A percentile compares a stretch with the other conserved stretches of the same genome.
phyloP scores from a whole-genome alignment of 2,329 filamentous ascomycete genomes.

The Delphinella strobiligena region DNA sequence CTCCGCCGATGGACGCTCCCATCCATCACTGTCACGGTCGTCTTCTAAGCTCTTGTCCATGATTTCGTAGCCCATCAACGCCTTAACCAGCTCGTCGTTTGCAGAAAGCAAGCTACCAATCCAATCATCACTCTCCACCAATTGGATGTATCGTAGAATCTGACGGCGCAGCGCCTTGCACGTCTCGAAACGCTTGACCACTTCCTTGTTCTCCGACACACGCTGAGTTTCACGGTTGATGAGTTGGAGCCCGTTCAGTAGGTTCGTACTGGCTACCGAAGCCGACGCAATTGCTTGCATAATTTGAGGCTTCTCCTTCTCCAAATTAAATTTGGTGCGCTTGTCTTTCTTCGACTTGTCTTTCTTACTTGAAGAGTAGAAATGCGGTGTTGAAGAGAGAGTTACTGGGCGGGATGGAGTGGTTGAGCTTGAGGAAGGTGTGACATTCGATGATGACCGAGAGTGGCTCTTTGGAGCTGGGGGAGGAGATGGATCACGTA shows the following conservation, averaged over 20 bases:
- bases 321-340: slow-evolving; percentile 62
- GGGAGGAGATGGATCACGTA: slow-evolving; percentile 13
- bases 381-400: slow-evolving; percentile 17
- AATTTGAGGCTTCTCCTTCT: slow-evolving; percentile 78
- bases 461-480: slow-evolving; percentile 12
- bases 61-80: slow-evolving; percentile 88
- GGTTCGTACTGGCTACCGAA: slow-evolving; percentile 80
- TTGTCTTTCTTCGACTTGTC: slow-evolving; percentile 40
- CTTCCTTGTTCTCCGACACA: slow-evolving; percentile 71
- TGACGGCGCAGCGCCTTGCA: slow-evolving; percentile 79
- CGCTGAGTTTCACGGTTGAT: slow-evolving; percentile 84
- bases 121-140: slow-evolving; percentile 83
- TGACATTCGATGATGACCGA: slow-evolving; percentile 7
- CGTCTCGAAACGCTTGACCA: slow-evolving; percentile 65
- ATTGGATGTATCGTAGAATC: slow-evolving; percentile 83
- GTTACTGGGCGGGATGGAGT: slow-evolving; percentile 17
- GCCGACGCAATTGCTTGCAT: slow-evolving; percentile 80
- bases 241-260: slow-evolving; percentile 74
- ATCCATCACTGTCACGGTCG: slow-evolving; percentile 51
- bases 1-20: slow-evolving; percentile 29
- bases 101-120: slow-evolving; percentile 83
- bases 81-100: slow-evolving; percentile 90
- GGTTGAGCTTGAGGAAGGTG: slow-evolving; percentile 22
- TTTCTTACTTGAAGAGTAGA: slow-evolving; percentile 20
- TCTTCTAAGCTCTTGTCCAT: slow-evolving; percentile 76